A percentile compares a stretch with the other conserved stretches of the same genome.
Evolutionary conservation across 2,329 filamentous ascomycete genomes (phyloP).

Genomic region (Stachybotrys chartarum): DNA sequence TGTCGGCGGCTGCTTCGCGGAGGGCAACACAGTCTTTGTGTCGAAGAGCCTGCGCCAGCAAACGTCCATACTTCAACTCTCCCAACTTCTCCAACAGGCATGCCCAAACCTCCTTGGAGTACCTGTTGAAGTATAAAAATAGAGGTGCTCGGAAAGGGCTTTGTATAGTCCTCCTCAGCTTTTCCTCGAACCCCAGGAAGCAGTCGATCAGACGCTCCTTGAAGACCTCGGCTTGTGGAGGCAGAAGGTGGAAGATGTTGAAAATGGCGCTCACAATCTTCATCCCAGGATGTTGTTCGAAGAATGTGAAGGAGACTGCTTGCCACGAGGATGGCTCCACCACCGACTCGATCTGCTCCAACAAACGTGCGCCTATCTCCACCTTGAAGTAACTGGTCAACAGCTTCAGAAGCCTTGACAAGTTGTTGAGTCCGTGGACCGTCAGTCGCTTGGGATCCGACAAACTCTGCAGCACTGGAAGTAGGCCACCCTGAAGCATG

Average conservation of each 20-base stretch:
- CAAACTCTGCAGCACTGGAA: conserved; percentile 92
- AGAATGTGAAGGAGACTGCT: conserved; percentile 87
- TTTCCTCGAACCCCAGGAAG: conserved; percentile 81
- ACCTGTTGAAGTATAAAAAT: conserved; percentile 89
- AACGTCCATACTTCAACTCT: conserved; percentile 80
- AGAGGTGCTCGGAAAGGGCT: conserved; percentile 89
- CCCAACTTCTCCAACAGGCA: conserved; percentile 74
- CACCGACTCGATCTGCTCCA: conserved; percentile 89
- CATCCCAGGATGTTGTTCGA: conserved; percentile 89
- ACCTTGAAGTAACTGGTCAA: conserved; percentile 99
- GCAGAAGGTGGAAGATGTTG: conserved; percentile 95
- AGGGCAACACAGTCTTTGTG: conserved; percentile 69
- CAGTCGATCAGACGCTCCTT: conserved; percentile 85
- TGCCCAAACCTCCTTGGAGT: conserved; percentile 79
- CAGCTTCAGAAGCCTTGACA: conserved; percentile 81
- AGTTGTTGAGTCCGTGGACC: conserved; percentile 81
- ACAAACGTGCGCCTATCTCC: conserved; percentile 85
- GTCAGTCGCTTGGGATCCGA: conserved; percentile 89
- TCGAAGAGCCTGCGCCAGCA: conserved; percentile 80
- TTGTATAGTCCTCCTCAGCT: conserved; percentile 76
- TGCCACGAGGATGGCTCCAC: conserved; percentile 75
- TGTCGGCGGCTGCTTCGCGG: conserved; percentile 65
- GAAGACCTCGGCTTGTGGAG: conserved; percentile 81
- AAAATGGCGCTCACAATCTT: conserved; percentile 92
- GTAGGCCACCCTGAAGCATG: conserved; percentile 83